Evolutionary conservation across 2,329 filamentous ascomycete species (phyloP).

Genomic region (Alternaria viburni): DNA sequence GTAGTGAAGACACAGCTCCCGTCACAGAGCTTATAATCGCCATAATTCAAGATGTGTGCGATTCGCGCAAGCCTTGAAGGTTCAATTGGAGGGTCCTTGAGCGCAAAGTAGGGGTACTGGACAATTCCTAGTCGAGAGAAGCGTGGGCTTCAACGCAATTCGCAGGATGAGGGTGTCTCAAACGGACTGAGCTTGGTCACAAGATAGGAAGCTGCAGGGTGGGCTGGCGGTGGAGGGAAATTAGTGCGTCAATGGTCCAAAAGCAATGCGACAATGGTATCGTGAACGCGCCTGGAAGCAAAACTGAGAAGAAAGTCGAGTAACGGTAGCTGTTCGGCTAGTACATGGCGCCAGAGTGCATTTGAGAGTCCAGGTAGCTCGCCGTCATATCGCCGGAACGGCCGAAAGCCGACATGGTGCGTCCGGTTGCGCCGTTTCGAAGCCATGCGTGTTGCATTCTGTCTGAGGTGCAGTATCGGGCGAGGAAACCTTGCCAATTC

Average conservation of each 20-base stretch:
- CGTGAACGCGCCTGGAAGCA: slow-evolving; percentile 5
- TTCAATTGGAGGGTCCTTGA: neutral
- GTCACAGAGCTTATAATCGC: slow-evolving; percentile 46
- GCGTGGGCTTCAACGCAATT: neutral
- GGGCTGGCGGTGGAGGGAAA: neutral
- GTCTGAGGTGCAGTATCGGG: slow-evolving; percentile 39
- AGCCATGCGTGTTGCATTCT: slow-evolving; percentile 33
- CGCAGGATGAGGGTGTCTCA: neutral
- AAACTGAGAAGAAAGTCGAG: slow-evolving; percentile 7
- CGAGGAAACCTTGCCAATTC: slow-evolving; percentile 43
- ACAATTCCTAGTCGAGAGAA: neutral
- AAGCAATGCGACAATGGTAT: slow-evolving; percentile 4
- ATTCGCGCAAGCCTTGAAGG: neutral
- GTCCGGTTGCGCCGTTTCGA: slow-evolving; percentile 27
- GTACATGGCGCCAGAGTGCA: slow-evolving; percentile 6
- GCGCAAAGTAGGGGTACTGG: neutral
- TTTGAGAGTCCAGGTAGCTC: slow-evolving; percentile 7
- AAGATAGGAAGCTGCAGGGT: neutral
- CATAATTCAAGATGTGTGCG: slow-evolving; percentile 26
- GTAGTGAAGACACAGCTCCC: slow-evolving; percentile 48
- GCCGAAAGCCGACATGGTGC: slow-evolving; percentile 23
- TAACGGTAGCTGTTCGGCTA: neutral
- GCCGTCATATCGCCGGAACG: slow-evolving; percentile 9
- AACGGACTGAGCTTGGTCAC: neutral
- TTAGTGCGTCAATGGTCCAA: neutral